Evolutionary conservation across 2,329 filamentous ascomycete genomes (phyloP), one percentile per base, ranked within the genome.

Genomic region (Colletotrichum tofieldiae): DNA sequence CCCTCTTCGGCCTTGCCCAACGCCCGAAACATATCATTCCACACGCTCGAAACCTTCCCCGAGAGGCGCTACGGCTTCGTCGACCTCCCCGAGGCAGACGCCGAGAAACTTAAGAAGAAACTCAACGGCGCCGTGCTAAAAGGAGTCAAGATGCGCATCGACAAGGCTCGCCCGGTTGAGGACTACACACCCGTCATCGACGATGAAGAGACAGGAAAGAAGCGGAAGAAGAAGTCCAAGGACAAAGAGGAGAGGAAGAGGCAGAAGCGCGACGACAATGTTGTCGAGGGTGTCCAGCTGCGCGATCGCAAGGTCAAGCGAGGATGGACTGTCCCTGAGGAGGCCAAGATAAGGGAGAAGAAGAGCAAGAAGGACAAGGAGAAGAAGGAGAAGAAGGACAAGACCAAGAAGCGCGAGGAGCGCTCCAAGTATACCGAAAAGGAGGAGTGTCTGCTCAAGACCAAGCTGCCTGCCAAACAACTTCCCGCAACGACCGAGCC

Each of bases 1-100:
- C 91, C 94, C 29, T 86, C 92, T 0, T 88, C 92, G 0, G 79
- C 94, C 18, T 89, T 91, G 45, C 86, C 90, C 18, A 85, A 86
- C 56, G 94, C 94, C 26, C 90, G 91, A 73, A 94, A 95, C 79
- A 89, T 98, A 64, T 98, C 95, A n/a, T 98, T 93, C 83, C 96
- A 98, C 82, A 86, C 87, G 6, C 84, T 98, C 75, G 90, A 94
- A 79, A 95, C 95, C 0, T 98, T 97, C 75, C 96, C 96, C 18
- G 96, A 99, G 75, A 93, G 91, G 79, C 92, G 90, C 65, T 99
- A 94, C 90, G 96, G 96, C 67, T 99, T 93, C 83, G 86, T 98
- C 72, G 95, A 97, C 58, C 84, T 99, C 47, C 95, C 95, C 0
- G 83, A 81, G 3, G 89, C 90, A 82, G 95, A 97, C 75, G 96